These are phyloP conservation scores for Camptophora hylomeconis DNA, from an alignment of 2,329 filamentous ascomycete genomes.

Conservation along the genomic window DNA sequence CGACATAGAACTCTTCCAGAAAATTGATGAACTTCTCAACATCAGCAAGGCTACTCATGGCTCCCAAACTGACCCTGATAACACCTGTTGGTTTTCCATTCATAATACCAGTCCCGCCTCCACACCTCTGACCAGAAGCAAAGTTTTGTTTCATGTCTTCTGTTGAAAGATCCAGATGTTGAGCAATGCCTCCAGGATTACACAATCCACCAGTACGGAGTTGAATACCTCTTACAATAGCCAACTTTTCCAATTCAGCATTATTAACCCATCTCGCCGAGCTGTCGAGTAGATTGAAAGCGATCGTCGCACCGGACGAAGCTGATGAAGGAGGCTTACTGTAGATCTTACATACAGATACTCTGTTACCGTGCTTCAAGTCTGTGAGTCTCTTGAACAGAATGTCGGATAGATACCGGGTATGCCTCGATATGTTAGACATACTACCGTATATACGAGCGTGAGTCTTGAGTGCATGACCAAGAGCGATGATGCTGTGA, in stretches of 20 bases:
- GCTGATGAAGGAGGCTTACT: constrained; percentile 18
- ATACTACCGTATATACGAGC: constrained; percentile 58
- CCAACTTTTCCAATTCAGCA: constrained; percentile 76
- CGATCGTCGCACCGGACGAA: constrained; percentile 55
- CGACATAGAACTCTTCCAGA: constrained; percentile 54
- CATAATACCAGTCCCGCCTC: constrained; percentile 67
- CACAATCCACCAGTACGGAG: constrained; percentile 80
- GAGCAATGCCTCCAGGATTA: constrained; percentile 77
- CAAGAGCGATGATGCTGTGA: constrained; percentile 76
- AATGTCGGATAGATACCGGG: constrained; percentile 47
- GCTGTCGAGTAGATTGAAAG: constrained; percentile 67
- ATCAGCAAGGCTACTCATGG: constrained; percentile 72
- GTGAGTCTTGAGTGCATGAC: constrained; percentile 60
- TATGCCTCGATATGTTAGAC: constrained; percentile 56
- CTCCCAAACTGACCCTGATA: constrained; percentile 72
- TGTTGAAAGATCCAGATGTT: constrained; percentile 56
- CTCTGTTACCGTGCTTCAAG: constrained; percentile 58
- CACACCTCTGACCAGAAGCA: constrained; percentile 72
- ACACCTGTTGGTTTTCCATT: constrained; percentile 78
- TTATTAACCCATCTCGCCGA: constrained; percentile 65
- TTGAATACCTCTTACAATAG: constrained; percentile 65
- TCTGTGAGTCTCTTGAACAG: constrained; percentile 45
- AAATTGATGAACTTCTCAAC: constrained; percentile 61
- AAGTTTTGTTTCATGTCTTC: constrained; percentile 80
- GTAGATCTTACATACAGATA: constrained; percentile 55